Percentiles rank a stretch among this genome's conserved stretches.
Evolutionary conservation across 257 asterid genomes (phyloP).

Genomic region (Solanum megistacrolobum): DNA sequence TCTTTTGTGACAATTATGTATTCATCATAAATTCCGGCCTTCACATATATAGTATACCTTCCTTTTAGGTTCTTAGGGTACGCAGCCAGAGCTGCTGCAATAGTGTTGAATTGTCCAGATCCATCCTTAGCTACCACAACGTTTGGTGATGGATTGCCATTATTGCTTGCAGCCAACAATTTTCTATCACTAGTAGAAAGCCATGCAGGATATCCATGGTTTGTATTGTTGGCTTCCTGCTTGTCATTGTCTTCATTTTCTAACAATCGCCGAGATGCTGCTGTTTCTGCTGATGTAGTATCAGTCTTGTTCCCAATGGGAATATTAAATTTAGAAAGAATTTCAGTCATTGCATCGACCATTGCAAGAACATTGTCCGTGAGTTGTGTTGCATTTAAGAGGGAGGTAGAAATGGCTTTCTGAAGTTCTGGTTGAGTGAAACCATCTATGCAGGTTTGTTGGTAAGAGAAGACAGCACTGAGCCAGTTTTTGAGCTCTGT

Average conservation of each 20-base stretch:
- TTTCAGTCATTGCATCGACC: constrained; percentile 14
- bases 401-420: neutral
- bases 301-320: neutral
- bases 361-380: constrained; percentile 34
- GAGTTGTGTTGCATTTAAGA: constrained; percentile 24
- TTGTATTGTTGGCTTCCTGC: neutral
- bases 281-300: neutral
- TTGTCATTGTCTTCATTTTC: neutral
- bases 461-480: constrained; percentile 34
- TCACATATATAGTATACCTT: constrained; percentile 24
- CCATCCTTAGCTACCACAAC: constrained; percentile 38
- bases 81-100: constrained; percentile 15
- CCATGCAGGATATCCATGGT: constrained; percentile 18
- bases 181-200: constrained; percentile 21
- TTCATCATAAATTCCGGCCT: constrained; percentile 33
- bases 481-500: constrained; percentile 38
- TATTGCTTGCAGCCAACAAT: constrained; percentile 8
- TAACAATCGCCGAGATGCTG: neutral
- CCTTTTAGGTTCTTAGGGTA: constrained; percentile 26
- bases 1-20: constrained; percentile 17
- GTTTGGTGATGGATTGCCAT: constrained; percentile 10
- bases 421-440: constrained; percentile 17
- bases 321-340: constrained; percentile 15
- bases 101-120: constrained; percentile 22
- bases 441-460: constrained; percentile 32